Conservation (phyloP, 1,139 yeast genomes). For the Taphrina sp. region DNA sequence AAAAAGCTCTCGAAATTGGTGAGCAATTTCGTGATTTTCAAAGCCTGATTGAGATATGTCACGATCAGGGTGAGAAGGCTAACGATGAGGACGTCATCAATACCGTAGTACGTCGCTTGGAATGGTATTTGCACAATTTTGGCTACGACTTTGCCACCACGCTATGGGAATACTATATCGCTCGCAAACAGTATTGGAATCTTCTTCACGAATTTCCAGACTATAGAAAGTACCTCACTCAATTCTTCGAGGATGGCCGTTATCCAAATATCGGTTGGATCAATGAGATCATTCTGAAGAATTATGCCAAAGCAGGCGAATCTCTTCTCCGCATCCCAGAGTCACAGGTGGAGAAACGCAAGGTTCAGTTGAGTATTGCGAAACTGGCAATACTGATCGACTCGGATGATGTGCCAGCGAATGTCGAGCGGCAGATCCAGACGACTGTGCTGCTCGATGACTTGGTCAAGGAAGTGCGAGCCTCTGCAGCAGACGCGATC, state of each 20-base stretch:
- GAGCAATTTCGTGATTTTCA: conserved; percentile 66
- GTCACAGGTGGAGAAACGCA: conserved; percentile 53
- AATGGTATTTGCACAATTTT: conserved; percentile 58
- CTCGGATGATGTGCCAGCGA: conserved; percentile 26
- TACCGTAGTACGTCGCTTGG: conserved; percentile 47
- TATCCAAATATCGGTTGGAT: conserved; percentile 73
- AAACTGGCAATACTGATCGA: conserved; percentile 53
- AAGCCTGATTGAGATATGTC: conserved; percentile 59
- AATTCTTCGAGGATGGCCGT: conserved; percentile 54
- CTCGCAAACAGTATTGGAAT: conserved; percentile 54
- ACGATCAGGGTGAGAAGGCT: conserved; percentile 34
- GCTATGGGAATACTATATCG: conserved; percentile 61
- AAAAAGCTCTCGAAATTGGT: conserved; percentile 61
- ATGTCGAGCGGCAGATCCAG: conserved; percentile 21
- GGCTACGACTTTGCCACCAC: conserved; percentile 69
- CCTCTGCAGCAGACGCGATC: conserved; percentile 20
- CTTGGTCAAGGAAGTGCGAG: not conserved
- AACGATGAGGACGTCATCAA: conserved; percentile 41
- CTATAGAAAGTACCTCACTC: conserved; percentile 52
- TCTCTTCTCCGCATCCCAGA: conserved; percentile 50
- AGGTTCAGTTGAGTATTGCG: conserved; percentile 66
- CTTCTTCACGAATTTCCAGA: conserved; percentile 60
- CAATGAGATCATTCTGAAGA: conserved; percentile 55
- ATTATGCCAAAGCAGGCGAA: conserved; percentile 54
- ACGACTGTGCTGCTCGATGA: conserved; percentile 2